Conservation (phyloP, 2,329 filamentous ascomycete genomes). For the Alternaria sp. region DNA sequence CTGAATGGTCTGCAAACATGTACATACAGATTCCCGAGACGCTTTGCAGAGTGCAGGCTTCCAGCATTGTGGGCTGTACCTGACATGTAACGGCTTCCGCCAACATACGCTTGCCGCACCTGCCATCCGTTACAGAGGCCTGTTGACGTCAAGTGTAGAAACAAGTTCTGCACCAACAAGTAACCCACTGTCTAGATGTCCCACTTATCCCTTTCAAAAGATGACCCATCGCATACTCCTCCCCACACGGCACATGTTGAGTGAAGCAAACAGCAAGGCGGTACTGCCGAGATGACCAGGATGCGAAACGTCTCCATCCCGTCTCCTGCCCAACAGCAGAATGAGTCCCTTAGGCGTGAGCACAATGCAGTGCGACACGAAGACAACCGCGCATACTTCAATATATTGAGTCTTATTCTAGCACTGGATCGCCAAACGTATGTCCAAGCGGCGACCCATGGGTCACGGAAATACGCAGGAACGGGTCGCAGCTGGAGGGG, state of each 20-base stretch:
- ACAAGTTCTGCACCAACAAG: slow-evolving; percentile 1
- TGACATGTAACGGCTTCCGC: slow-evolving; percentile 10
- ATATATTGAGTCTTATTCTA: slow-evolving; percentile 4
- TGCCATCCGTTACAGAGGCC: slow-evolving; percentile 1
- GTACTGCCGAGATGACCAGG: slow-evolving; percentile 5
- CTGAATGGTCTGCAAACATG: neutral
- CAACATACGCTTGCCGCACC: slow-evolving; percentile 3
- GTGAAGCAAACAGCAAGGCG: slow-evolving; percentile 2
- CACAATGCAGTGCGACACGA: neutral
- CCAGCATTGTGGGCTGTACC: slow-evolving; percentile 11
- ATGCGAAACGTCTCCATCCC: slow-evolving; percentile 15
- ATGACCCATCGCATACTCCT: neutral
- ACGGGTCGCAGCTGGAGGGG: neutral
- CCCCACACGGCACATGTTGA: slow-evolving; percentile 5
- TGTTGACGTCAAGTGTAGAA: slow-evolving; percentile 12
- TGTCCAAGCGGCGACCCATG: neutral
- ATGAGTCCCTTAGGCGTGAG: neutral
- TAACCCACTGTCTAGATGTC: neutral
- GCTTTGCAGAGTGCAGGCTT: neutral
- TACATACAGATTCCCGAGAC: slow-evolving; percentile 1
- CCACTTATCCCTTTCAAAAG: neutral
- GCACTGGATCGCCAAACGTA: slow-evolving; percentile 1
- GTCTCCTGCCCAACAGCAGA: neutral
- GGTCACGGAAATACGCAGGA: neutral
- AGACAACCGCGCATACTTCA: neutral